A percentile compares a stretch with the other conserved stretches of the same genome.
Conservation (phyloP, 2,329 filamentous ascomycete species). For the Pestalotiopsis sp. region DNA sequence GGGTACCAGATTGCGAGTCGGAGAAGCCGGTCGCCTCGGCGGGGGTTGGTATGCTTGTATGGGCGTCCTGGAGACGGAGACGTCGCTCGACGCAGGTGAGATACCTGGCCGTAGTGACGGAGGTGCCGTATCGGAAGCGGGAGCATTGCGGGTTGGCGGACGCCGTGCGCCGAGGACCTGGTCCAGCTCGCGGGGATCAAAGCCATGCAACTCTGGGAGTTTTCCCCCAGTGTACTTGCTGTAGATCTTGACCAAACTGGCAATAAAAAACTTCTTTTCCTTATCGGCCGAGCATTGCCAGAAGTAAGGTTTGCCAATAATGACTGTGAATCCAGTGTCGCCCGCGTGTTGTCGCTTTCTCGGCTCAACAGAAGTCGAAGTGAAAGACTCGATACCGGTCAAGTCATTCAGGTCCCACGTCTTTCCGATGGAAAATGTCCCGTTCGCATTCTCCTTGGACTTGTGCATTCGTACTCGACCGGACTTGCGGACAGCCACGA, state of each 20-base stretch:
- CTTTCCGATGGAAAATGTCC: conserved; percentile 95
- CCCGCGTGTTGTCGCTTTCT: conserved; percentile 76
- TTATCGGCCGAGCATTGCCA: conserved; percentile 93
- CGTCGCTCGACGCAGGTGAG: neutral
- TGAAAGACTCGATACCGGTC: conserved; percentile 80
- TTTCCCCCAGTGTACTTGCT: conserved; percentile 93
- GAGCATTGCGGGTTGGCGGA: conserved; percentile 34
- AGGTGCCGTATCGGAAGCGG: conserved; percentile 21
- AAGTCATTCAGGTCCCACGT: conserved; percentile 97
- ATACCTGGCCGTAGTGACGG: neutral
- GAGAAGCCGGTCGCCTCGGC: conserved; percentile 14
- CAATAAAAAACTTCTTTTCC: conserved; percentile 99
- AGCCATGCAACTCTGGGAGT: conserved; percentile 77
- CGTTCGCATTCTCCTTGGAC: conserved; percentile 91
- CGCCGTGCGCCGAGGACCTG: conserved; percentile 67
- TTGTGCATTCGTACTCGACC: conserved; percentile 96
- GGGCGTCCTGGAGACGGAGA: neutral
- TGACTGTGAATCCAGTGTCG: conserved; percentile 83
- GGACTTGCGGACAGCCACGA: conserved; percentile 90
- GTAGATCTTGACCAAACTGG: conserved; percentile 93
- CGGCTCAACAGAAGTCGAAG: conserved; percentile 58
- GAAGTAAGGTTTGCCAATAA: conserved; percentile 91
- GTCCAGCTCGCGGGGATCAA: conserved; percentile 78
- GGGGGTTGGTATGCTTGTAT: conserved; percentile 12
- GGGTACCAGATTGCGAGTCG: conserved; percentile 35